Evolutionary conservation across 805 yeast genomes (phyloP).

Genomic region (Starmerella bombi): DNA sequence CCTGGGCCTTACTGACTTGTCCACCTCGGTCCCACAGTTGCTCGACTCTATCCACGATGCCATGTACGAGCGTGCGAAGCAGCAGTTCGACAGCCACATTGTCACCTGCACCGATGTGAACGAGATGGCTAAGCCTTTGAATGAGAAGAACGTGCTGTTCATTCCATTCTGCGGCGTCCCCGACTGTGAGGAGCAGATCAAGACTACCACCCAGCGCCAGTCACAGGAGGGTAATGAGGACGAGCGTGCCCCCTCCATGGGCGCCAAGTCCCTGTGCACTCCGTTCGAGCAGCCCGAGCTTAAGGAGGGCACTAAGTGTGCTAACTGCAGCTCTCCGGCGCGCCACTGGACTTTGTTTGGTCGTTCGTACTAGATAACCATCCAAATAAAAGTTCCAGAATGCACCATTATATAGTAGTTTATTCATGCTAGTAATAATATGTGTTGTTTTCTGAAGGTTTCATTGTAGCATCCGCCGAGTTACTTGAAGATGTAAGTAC

Average conservation of each 20-base stretch:
- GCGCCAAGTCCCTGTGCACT: constrained; percentile 95
- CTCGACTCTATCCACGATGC: constrained; percentile 71
- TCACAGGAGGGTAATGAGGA: constrained; percentile 75
- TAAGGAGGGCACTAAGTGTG: constrained; percentile 70
- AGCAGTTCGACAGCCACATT: constrained; percentile 70
- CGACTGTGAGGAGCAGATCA: constrained; percentile 94
- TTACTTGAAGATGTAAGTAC: too few relatives aligned
- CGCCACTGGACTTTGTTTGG: constrained; percentile 88
- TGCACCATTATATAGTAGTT: background rate
- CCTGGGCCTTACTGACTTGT: constrained; percentile 53
- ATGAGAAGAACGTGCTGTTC: constrained; percentile 76
- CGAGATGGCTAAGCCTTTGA: constrained; percentile 85
- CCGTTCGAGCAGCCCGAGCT: constrained; percentile 86
- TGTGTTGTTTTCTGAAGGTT: background rate
- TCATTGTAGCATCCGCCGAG: too few relatives aligned
- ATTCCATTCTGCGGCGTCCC: constrained; percentile 96
- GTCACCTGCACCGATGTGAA: constrained; percentile 71
- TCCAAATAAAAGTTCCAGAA: background rate
- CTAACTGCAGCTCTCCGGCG: constrained; percentile 68
- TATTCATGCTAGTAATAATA: background rate
- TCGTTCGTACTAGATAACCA: constrained; percentile 63
- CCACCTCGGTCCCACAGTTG: constrained; percentile 53
- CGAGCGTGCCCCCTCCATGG: constrained; percentile 97
- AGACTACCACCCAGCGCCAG: constrained; percentile 69
- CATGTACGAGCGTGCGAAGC: constrained; percentile 66